A percentile compares a stretch with the other conserved stretches of the same genome.
phyloP scores from a whole-genome alignment of 2,329 filamentous ascomycete genomes.

The Colletotrichum siamense region DNA sequence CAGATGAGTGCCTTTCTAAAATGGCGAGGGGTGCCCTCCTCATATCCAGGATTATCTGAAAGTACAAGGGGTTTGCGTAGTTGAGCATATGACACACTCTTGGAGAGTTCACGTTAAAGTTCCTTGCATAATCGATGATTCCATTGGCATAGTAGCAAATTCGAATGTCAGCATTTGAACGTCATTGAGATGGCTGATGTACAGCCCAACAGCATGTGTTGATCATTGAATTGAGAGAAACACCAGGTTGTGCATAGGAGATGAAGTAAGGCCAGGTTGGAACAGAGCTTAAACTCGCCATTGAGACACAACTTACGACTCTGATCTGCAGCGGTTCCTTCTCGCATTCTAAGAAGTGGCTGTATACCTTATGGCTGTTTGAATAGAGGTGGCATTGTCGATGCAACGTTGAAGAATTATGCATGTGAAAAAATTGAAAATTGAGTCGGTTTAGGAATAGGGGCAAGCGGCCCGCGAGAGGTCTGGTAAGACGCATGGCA shows the following conservation, averaged over 20 bases:
- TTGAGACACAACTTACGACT: not conserved
- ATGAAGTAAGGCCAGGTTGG: not conserved
- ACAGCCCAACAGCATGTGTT: not conserved
- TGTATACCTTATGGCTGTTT: not conserved
- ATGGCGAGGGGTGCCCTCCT: not conserved
- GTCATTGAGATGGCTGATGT: not conserved
- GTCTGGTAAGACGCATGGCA: not conserved
- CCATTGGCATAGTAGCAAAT: not conserved
- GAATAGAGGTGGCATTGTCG: not conserved
- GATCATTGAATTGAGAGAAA: not conserved
- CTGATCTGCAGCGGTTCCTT: not conserved
- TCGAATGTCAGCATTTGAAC: not conserved
- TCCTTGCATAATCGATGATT: not conserved
- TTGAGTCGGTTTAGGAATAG: not conserved
- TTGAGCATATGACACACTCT: not conserved
- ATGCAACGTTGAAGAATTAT: not conserved
- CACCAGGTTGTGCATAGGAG: not conserved
- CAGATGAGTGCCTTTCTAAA: not conserved
- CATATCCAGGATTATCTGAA: not conserved
- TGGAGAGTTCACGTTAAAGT: not conserved
- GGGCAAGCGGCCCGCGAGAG: not conserved
- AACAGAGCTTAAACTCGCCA: not conserved
- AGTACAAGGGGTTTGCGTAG: not conserved
- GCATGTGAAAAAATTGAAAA: not conserved
- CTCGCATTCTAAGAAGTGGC: not conserved